These are phyloP conservation scores for Leccinum subfulvum DNA, from an alignment of 1,284 basidiomycete genomes.

Conservation along the genomic window DNA sequence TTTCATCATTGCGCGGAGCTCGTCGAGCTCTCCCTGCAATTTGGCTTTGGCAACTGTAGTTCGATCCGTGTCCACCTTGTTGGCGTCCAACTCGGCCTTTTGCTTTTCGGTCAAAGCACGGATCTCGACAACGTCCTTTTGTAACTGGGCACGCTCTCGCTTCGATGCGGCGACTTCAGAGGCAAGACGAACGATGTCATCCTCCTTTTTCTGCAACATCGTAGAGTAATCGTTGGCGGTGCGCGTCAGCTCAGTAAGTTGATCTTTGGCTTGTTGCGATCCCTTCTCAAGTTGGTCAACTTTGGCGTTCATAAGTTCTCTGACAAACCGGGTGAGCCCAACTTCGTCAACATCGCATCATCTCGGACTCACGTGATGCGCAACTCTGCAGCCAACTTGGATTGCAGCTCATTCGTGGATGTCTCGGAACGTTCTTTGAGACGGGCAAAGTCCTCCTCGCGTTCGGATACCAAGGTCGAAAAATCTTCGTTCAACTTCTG, in stretches of 20 bases:
- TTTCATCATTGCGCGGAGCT: constrained; percentile 76
- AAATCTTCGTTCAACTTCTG: constrained; percentile 71
- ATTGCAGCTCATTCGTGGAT: constrained; percentile 69
- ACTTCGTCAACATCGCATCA: constrained; percentile 1
- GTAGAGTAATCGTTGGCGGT: constrained; percentile 78
- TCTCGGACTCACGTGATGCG: constrained; percentile 59
- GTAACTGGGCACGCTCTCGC: constrained; percentile 51
- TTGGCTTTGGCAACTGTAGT: constrained; percentile 54
- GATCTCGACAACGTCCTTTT: constrained; percentile 65
- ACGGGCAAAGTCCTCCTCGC: constrained; percentile 78
- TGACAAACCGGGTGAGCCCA: constrained; percentile 36
- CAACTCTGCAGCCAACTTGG: constrained; percentile 66
- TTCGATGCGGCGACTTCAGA: constrained; percentile 55
- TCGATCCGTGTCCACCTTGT: constrained; percentile 60
- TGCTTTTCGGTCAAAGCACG: constrained; percentile 71
- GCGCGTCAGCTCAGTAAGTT: constrained; percentile 75
- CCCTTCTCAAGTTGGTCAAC: constrained; percentile 64
- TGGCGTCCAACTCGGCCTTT: constrained; percentile 62
- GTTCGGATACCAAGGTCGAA: constrained; percentile 66
- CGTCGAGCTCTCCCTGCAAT: constrained; percentile 83
- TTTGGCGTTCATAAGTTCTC: constrained; percentile 63
- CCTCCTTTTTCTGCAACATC: constrained; percentile 80
- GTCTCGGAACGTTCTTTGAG: constrained; percentile 77
- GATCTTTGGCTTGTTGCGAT: constrained; percentile 71
- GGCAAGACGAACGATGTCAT: constrained; percentile 62